Base-by-base conservation (phyloP, 2,329 filamentous ascomycete genomes). In the Dactylellina sp. region DNA sequence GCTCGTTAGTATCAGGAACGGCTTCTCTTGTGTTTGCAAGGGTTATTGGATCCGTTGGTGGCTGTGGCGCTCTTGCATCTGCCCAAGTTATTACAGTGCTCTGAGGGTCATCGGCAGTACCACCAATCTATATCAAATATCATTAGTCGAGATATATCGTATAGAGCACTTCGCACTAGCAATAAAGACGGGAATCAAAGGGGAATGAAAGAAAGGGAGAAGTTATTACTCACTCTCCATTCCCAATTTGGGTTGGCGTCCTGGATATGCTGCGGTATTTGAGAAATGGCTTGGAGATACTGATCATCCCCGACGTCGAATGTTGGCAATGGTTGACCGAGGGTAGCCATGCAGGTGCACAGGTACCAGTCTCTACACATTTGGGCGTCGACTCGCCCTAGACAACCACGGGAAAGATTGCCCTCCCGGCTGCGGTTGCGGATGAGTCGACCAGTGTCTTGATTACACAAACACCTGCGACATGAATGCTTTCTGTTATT, bases 271-370 rank as follows among this genome's bases (percentile, higher is more conserved):
- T n/a, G 16, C n/a, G 49, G 49, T 32, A 64, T 55, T 24, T 1
- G 7, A 32, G 46, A 14, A 39, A 63, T 16, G 22, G 59, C 59
- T 25, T 22, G 12, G 24, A 14, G 46, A 16, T 22, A 11, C 47
- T 50, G 12, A 12, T 28, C 2, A n/a, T 28, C 6, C 32, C 12
- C 32, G 12, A 14, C 12, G 9, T 7, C 37, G n/a, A 40, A 12
- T 5, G 49, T 53, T 9, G 49, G 49, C 14, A 12, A 9, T 37
- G 49, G 49, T 25, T 53, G 49, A 20, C n/a, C 7, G 24, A 53
- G 49, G 1, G 2, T 18, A 3, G 49, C 28, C 1, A 20, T 18
- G 20, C 49, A 53, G 2, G 3, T 16, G 14, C 28, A 53, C 2
- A 11, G 18, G 7, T 3, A 53, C 49, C 49, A 53, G 2, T 32